These are phyloP conservation scores for Ceratocystis albifundus DNA, from an alignment of 2,329 filamentous ascomycete species.

Conservation along the genomic window DNA sequence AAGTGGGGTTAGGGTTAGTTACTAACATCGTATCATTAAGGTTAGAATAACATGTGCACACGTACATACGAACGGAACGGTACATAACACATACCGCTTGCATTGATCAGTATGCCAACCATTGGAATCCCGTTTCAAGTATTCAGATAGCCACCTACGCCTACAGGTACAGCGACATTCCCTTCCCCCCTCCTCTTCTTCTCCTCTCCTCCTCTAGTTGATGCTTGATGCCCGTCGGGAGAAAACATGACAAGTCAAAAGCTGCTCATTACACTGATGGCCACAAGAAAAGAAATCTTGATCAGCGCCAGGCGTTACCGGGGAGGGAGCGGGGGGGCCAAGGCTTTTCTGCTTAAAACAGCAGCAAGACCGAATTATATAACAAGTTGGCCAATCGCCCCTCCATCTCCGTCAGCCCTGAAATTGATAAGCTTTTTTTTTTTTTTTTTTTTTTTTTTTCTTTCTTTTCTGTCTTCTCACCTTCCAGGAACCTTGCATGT, in stretches of 20 bases:
- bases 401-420: background rate
- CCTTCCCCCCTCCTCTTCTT: background rate
- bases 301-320: conserved; percentile 1
- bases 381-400: background rate
- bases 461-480: background rate
- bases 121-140: background rate
- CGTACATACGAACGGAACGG: background rate
- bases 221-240: background rate
- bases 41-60: background rate
- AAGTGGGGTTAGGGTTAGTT: conserved; percentile 1
- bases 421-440: conserved; percentile 10
- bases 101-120: background rate
- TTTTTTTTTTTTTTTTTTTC: too few relatives aligned
- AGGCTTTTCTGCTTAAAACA: conserved; percentile 5
- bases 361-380: background rate
- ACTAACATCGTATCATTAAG: background rate
- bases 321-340: too few relatives aligned
- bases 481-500: background rate
- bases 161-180: too few relatives aligned
- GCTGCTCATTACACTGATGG: background rate
- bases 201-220: background rate
- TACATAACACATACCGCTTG: background rate
- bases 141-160: too few relatives aligned
- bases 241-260: conserved; percentile 6
- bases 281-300: background rate